Base-by-base conservation (phyloP, 768 basidiomycete genomes). In the Tylopilus subfusipes region DNA sequence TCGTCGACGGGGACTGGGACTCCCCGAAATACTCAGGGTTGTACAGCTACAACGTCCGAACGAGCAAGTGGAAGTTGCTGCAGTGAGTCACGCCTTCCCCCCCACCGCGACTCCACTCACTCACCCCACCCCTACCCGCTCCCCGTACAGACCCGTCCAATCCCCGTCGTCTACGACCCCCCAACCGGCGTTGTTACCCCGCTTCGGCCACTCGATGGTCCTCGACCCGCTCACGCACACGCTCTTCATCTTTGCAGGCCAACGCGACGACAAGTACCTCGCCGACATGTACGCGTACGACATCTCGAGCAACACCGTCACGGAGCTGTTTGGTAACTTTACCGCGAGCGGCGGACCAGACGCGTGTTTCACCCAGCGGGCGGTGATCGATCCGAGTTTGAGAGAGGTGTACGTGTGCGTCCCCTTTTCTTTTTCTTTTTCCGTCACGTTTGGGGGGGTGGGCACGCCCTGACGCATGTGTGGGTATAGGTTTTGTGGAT, bases 121-220 rank as follows among this genome's bases (percentile, higher is more conserved):
- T 19, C 38, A 39, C 36, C n/a, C 39, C 3, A 40, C 21, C 39
- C 10, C 39, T n/a, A 12, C 1, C 4, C 19, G 19, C 38, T 10
- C 13, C 19, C 13, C 33, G 2, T 8, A 7, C 30, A 70, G 68
- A 42, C 70, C 66, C 21, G 59, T 60, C 21, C 64, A 58, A 49
- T 57, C 57, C 1, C 24, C 46, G 2, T 43, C 54, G 16, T 30
- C 61, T 0, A 33, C 58, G 11, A 48, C 68, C 4, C 68, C 73
- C 0, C 76, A 78, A 47, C 68, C 72, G 1, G 56, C 72, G 21
- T 82, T 88, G 21, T 77, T 84, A 2, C 73, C 82, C 11, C 84
- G 88, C 19, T 87, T 76, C 54, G 88, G 88, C 0, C 90, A 92
- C 69, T 89, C 88, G 4, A 92, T 93, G 90, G 79, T 90, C 5